These are phyloP conservation scores for Verbascum thapsus DNA, from an alignment of 257 asterid species.

Conservation along the genomic window DNA sequence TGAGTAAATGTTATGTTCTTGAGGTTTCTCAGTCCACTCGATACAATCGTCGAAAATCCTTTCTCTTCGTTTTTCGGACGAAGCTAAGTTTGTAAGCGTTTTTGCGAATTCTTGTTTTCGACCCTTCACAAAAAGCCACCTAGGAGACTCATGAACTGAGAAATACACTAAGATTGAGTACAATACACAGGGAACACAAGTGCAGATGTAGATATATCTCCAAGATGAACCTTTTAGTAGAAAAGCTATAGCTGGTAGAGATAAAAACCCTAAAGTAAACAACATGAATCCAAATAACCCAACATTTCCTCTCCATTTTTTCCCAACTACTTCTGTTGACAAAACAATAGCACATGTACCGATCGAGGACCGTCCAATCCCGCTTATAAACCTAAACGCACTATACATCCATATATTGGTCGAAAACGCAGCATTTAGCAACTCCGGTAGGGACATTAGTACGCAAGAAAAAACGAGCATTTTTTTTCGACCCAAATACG, in stretches of 20 bases:
- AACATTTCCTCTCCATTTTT: slow-evolving; percentile 43
- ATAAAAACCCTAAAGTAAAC: slow-evolving; percentile 48
- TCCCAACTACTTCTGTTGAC: slow-evolving; percentile 50
- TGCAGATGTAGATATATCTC: slow-evolving; percentile 47
- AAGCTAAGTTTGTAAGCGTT: slow-evolving; percentile 12
- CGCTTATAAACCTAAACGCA: slow-evolving; percentile 40
- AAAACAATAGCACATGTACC: slow-evolving; percentile 48
- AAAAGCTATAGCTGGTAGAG: slow-evolving; percentile 49
- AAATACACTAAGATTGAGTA: slow-evolving; percentile 43
- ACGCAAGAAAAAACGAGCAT: slow-evolving; percentile 43
- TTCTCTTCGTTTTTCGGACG: neutral
- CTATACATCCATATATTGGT: slow-evolving; percentile 52
- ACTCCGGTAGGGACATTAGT: slow-evolving; percentile 41
- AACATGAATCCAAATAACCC: slow-evolving; percentile 44
- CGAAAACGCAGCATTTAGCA: slow-evolving; percentile 35
- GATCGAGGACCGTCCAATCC: slow-evolving; percentile 45
- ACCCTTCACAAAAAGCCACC: slow-evolving; percentile 48
- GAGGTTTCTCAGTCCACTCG: slow-evolving; percentile 1
- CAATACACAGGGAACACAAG: slow-evolving; percentile 35
- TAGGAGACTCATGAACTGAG: slow-evolving; percentile 48
- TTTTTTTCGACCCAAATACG: slow-evolving; percentile 48
- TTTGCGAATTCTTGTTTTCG: slow-evolving; percentile 24
- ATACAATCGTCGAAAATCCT: neutral
- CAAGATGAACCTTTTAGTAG: slow-evolving; percentile 40
- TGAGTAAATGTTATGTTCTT: slow-evolving; percentile 9